A percentile compares a stretch with the other conserved stretches of the same genome.
These are phyloP conservation scores for Heliocybe sulcata DNA, from an alignment of 1,284 basidiomycete genomes.

Conservation along the genomic window DNA sequence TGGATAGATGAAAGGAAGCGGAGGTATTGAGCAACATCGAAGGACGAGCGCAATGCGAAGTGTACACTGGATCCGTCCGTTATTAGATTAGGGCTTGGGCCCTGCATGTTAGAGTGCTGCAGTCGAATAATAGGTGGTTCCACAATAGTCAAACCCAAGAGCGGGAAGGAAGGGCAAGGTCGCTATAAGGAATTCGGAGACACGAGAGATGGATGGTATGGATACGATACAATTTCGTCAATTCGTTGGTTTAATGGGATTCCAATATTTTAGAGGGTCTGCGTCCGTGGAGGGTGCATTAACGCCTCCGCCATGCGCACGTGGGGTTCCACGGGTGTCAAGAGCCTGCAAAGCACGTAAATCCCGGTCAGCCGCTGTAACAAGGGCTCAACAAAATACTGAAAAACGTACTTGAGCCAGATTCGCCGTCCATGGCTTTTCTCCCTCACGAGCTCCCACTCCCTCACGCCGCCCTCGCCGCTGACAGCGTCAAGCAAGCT, in stretches of 20 bases:
- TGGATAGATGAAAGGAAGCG: no score
- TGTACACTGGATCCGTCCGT: background rate
- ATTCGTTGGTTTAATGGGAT: no score
- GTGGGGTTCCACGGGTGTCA: background rate
- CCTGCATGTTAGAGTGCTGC: no score
- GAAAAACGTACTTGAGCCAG: conserved; percentile 52
- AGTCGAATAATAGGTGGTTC: no score
- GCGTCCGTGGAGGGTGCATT: background rate
- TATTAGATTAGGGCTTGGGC: no score
- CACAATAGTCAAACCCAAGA: no score
- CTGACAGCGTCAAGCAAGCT: conserved; percentile 45
- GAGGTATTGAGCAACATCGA: background rate
- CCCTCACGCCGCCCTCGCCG: conserved; percentile 26
- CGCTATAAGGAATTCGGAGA: background rate
- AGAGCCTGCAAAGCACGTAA: background rate
- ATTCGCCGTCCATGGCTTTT: conserved; percentile 49
- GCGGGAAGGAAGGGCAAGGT: background rate
- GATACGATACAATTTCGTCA: background rate
- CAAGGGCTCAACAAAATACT: background rate
- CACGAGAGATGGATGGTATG: background rate
- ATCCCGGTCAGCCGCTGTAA: background rate
- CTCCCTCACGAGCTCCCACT: conserved; percentile 59
- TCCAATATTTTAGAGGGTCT: background rate
- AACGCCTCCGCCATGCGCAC: conserved; percentile 8
- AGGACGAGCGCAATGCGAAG: background rate